A percentile compares a stretch with the other conserved stretches of the same genome.
phyloP scores from a whole-genome alignment of 768 basidiomycete species.

The Pleurotus cornucopiae region DNA sequence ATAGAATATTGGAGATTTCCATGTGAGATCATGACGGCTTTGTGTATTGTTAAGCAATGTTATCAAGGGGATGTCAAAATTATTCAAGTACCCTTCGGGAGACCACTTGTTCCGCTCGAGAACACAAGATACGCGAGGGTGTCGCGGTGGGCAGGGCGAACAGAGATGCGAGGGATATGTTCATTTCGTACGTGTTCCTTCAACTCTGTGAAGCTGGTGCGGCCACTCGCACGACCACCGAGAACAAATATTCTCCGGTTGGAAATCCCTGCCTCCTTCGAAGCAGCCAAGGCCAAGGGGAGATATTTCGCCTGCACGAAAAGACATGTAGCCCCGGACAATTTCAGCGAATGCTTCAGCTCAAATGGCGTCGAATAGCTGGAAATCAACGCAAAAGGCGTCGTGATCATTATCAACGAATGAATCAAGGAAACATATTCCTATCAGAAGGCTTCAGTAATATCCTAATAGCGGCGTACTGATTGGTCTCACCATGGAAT shows the following conservation, averaged over 20 bases:
- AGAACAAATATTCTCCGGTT: constrained; percentile 43
- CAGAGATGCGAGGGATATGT: constrained; percentile 33
- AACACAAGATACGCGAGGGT: constrained; percentile 70
- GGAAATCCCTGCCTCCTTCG: constrained; percentile 29
- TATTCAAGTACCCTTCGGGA: constrained; percentile 56
- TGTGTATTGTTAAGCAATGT: background rate
- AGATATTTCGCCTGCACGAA: constrained; percentile 50
- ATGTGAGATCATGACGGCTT: constrained; percentile 74
- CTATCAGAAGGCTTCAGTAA: constrained; percentile 23
- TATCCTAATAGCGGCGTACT: background rate
- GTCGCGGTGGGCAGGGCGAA: constrained; percentile 42
- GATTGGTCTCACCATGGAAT: constrained; percentile 50
- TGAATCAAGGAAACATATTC: constrained; percentile 52
- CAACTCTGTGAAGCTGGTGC: constrained; percentile 37
- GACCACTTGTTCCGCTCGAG: constrained; percentile 75
- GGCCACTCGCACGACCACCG: constrained; percentile 34
- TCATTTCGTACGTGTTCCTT: constrained; percentile 32
- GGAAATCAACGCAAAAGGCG: constrained; percentile 52
- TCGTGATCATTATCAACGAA: constrained; percentile 41
- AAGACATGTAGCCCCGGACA: constrained; percentile 44
- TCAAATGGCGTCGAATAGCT: constrained; percentile 55
- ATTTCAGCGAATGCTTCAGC: constrained; percentile 43
- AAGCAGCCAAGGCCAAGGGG: constrained; percentile 32
- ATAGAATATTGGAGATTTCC: constrained; percentile 52
- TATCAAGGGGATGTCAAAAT: background rate